Evolutionary conservation across 805 yeast species (phyloP), one percentile per base, ranked within the genome.

Genomic region (Kodamaea jinghongensis): DNA sequence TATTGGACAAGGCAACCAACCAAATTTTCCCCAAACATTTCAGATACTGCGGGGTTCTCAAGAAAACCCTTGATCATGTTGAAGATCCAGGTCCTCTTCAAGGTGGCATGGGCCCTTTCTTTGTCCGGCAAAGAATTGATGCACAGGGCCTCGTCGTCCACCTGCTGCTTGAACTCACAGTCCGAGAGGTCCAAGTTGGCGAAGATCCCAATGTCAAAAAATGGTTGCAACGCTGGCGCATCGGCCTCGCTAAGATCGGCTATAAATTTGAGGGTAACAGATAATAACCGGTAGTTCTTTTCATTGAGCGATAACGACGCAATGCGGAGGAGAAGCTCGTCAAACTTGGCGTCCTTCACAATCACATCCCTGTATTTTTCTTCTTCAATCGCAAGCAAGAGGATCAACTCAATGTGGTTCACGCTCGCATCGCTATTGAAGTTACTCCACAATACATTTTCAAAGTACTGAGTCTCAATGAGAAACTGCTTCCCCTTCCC

Each of bases 341-440:
- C 30, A 23, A 31, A 31, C 31, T 25, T 31, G n/a, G 17, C 20
- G 43, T 34, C 22, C 6, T 14, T 38, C 32, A 22, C 31, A 28
- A 15, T 36, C 11, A 33, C 22, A 3, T 31, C 5, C 38, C 44
- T 8, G 41, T 23, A 12, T 44, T 43, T 38, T 44, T 16, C 15
- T 13, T 25, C 36, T 4, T 34, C 11, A 11, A 37, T 42, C 15
- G 50, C 45, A 9, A 60, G 23, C 20, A 58, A 34, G 4, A 60
- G 54, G 7, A 71, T 52, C 34, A 64, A 49, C 27, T 65, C 64
- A 4, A 73, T 53, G 47, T 74, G 78, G 17, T 59, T 63, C 32
- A 60, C 52, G 2, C 73, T 56, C 6, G 63, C 57, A 42, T 71
- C 74, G 8, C 54, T 55, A 35, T 65, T 63, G 42, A 71, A 70